phyloP scores from a whole-genome alignment of 129 eudicot genomes.

The Smallanthus sonchifolius region DNA sequence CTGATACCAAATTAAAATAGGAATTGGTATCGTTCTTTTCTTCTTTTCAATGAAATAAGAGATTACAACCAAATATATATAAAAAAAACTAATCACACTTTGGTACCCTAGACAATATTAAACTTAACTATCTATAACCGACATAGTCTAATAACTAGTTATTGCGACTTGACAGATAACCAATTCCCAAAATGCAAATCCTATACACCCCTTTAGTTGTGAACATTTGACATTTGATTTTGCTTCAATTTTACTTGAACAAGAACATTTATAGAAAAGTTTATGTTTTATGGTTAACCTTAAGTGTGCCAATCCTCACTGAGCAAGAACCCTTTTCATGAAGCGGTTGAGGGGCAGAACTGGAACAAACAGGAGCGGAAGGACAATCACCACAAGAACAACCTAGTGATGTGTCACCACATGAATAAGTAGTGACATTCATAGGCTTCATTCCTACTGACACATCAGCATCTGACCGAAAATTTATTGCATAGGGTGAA shows the following conservation, averaged over 20 bases:
- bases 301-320: conserved; percentile 71
- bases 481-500: conserved; percentile 89
- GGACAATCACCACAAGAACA: conserved; percentile 99
- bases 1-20: no score
- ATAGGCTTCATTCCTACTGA: conserved; percentile 83
- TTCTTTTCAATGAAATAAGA: no score
- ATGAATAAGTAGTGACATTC: conserved; percentile 85
- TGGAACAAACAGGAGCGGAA: conserved; percentile 63
- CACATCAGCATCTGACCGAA: conserved; percentile 58
- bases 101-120: no score
- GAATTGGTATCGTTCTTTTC: no score
- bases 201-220: neutral
- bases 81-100: no score
- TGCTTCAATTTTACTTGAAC: neutral
- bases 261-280: conserved; percentile 7
- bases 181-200: neutral
- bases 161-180: neutral
- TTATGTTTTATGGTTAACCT: conserved; percentile 30
- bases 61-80: no score
- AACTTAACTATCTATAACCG: no score
- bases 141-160: neutral
- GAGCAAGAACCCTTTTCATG: conserved; percentile 62
- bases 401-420: conserved; percentile 91
- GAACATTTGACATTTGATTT: neutral
- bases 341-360: conserved; percentile 53